Base-by-base conservation (phyloP, 768 basidiomycete species). In the Kwoniella mangroviensis region DNA sequence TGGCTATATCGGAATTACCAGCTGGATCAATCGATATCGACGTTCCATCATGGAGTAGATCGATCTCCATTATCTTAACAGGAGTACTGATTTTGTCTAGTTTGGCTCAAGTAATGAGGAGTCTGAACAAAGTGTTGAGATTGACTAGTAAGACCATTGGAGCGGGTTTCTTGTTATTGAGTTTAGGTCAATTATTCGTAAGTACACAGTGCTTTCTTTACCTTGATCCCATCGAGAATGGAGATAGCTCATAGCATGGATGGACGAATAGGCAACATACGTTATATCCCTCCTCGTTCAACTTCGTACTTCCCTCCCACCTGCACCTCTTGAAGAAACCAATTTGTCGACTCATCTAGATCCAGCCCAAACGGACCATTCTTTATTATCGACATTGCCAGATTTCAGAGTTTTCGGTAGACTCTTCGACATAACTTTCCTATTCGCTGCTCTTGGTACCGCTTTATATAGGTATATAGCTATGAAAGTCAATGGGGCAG, bases 281-380 rank as follows among this genome's bases (percentile, higher is more conserved):
- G 76, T 78, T 6, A 81, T 83, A 64, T 81, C 80, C 4, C 76
- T 83, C 7, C 73, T 83, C 5, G 79, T 83, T 26, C 82, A 83
- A 60, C 70, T 83, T 3, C 75, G 82, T n/a, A 77, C 79, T 1
- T 76, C 77, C 7, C 61, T 83, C n/a, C 80, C 79, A 1, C 75
- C 75, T 17, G 60, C 34, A 26, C 64, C 63, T 3, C 56, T 63
- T 28, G 59, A 66, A 15, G 28, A 22, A 22, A 21, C 70, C n/a
- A 17, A 28, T 2, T 21, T 24, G 54, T 40, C 43, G 62, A 52
- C 58, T 15, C 42, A 68, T 13, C 28, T 57, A 1, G 57, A 67
- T 24, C 55, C 24, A 15, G 63, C 54, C 24, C 53, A 57, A 49
- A 63, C 73, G 61, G 64, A 75, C 63, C 59, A 71, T 42, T 79